A percentile compares a stretch with the other conserved stretches of the same genome.
phyloP scores from a whole-genome alignment of 2,329 filamentous ascomycete genomes.

The Sarocladium kiliense region DNA sequence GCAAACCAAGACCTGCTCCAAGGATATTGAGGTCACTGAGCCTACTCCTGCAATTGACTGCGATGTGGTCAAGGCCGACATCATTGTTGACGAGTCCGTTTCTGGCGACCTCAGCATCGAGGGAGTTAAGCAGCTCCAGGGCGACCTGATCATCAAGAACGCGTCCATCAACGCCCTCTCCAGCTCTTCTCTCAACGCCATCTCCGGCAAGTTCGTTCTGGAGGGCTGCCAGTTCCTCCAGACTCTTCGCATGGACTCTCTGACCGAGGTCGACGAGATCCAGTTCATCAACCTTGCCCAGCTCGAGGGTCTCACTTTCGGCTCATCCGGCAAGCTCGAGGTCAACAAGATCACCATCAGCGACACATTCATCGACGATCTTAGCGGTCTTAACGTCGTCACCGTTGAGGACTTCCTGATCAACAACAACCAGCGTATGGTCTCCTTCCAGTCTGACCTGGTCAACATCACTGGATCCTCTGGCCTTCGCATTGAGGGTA shows the following conservation, averaged over 20 bases:
- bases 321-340: constrained; percentile 54
- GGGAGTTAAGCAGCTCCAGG: constrained; percentile 52
- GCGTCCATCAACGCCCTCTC: constrained; percentile 50
- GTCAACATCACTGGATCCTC: constrained; percentile 63
- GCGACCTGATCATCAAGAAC: constrained; percentile 58
- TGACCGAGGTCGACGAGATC: constrained; percentile 63
- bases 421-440: constrained; percentile 84
- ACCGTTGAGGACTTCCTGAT: constrained; percentile 71
- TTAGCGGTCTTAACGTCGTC: constrained; percentile 76
- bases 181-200: constrained; percentile 55
- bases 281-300: constrained; percentile 64
- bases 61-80: constrained; percentile 61
- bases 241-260: constrained; percentile 58
- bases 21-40: constrained; percentile 58
- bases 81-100: constrained; percentile 57
- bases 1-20: constrained; percentile 31
- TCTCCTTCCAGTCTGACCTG: constrained; percentile 70
- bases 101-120: constrained; percentile 56
- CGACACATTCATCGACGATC: constrained; percentile 77
- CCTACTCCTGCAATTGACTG: constrained; percentile 61
- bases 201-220: constrained; percentile 68
- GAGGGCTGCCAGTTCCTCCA: constrained; percentile 63
- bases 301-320: constrained; percentile 45
- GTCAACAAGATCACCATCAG: constrained; percentile 67
- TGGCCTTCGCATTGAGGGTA: constrained; percentile 68